Percentiles rank a stretch among this genome's conserved stretches.
Evolutionary conservation across 495 filamentous ascomycete genomes (phyloP).

Genomic region (Lentithecium fluviatile): DNA sequence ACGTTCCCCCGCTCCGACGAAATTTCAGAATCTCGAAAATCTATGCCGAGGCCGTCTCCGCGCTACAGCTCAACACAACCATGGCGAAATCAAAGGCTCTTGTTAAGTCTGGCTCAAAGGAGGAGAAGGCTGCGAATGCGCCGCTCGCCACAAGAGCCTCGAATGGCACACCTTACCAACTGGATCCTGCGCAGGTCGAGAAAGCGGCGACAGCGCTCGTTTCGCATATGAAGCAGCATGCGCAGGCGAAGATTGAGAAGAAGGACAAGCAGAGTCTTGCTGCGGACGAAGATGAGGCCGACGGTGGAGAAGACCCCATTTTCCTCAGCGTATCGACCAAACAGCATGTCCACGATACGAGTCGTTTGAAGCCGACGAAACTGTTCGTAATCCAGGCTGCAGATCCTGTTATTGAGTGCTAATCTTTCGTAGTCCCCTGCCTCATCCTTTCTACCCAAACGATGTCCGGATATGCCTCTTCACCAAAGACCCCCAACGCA

Average conservation of each 20-base stretch:
- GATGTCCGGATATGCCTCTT: slow-evolving; percentile 77
- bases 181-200: slow-evolving; percentile 64
- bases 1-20: slow-evolving; percentile 5
- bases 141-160: slow-evolving; percentile 20
- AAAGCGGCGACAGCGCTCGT: slow-evolving; percentile 78
- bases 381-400: slow-evolving; percentile 4
- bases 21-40: neutral
- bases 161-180: slow-evolving; percentile 59
- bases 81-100: slow-evolving; percentile 26
- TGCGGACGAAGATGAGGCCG: slow-evolving; percentile 40
- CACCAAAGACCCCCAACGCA: slow-evolving; percentile 79
- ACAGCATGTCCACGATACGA: slow-evolving; percentile 74
- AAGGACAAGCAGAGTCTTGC: slow-evolving; percentile 67
- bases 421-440: slow-evolving; percentile 47
- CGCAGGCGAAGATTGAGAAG: slow-evolving; percentile 55
- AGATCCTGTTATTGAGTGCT: neutral
- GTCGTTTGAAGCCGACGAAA: slow-evolving; percentile 75
- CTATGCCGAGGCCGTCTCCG: neutral
- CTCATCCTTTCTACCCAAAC: slow-evolving; percentile 63
- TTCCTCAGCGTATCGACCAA: slow-evolving; percentile 90
- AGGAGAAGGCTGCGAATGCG: neutral
- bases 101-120: neutral
- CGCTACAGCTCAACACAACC: slow-evolving; percentile 5
- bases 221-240: slow-evolving; percentile 70
- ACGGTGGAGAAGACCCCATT: slow-evolving; percentile 59